Conservation (phyloP, 495 filamentous ascomycete species). For the Aspergillus asperescens region DNA sequence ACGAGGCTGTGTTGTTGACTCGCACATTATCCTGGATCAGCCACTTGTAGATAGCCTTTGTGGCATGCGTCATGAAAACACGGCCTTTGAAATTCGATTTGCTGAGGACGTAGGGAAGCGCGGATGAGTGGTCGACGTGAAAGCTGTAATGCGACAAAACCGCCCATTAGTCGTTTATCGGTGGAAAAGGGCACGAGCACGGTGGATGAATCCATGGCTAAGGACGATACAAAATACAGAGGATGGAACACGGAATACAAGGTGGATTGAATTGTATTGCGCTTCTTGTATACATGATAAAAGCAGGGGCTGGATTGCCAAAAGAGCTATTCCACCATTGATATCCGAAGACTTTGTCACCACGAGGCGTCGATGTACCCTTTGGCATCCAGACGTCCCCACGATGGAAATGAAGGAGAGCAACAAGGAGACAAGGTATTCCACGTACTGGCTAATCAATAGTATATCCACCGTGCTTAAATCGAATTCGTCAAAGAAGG, state of each 20-base stretch:
- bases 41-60: constrained; percentile 99
- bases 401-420: background rate
- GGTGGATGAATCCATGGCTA: background rate
- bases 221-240: constrained; percentile 23
- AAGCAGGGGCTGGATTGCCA: constrained; percentile 14
- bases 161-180: constrained; percentile 23
- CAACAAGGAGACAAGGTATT: constrained; percentile 16
- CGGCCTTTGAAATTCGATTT: constrained; percentile 96
- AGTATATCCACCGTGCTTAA: constrained; percentile 95
- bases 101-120: constrained; percentile 90
- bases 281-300: constrained; percentile 30
- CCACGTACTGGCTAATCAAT: constrained; percentile 91
- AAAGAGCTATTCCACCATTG: constrained; percentile 7
- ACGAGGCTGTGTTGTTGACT: constrained; percentile 70
- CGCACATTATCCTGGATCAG: constrained; percentile 93
- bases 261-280: constrained; percentile 26
- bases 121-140: constrained; percentile 94
- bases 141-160: constrained; percentile 55
- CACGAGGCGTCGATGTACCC: constrained; percentile 3
- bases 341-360: background rate
- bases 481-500: constrained; percentile 98
- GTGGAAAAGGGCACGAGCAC: background rate
- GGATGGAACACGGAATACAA: constrained; percentile 13
- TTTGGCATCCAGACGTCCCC: constrained; percentile 5
- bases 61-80: constrained; percentile 98